These are phyloP conservation scores for Thozetella sp. DNA, from an alignment of 495 filamentous ascomycete species.

Conservation along the genomic window DNA sequence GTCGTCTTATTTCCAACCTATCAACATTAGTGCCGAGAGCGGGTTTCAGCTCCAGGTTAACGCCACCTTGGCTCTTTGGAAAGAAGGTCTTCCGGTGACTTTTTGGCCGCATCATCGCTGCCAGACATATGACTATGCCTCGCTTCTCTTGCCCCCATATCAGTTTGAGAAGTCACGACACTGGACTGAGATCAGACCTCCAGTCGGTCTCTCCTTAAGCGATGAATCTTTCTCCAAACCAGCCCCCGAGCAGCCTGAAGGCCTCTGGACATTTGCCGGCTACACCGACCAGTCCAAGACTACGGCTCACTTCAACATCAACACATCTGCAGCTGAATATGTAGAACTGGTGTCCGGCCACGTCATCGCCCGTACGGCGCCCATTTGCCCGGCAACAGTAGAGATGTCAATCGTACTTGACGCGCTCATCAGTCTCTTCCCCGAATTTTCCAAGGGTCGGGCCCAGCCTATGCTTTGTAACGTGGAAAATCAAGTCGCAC, in stretches of 20 bases:
- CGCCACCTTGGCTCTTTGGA: constrained; percentile 49
- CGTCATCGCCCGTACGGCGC: constrained; percentile 44
- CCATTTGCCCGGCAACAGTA: constrained; percentile 50
- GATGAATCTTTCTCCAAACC: not conserved
- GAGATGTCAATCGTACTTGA: constrained; percentile 51
- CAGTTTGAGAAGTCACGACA: constrained; percentile 38
- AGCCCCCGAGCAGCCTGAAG: constrained; percentile 2
- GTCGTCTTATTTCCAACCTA: constrained; percentile 33
- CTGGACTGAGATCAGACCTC: constrained; percentile 29
- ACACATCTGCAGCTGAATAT: constrained; percentile 41
- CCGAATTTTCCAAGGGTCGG: constrained; percentile 14
- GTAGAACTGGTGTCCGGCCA: constrained; percentile 39
- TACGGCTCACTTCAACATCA: constrained; percentile 47
- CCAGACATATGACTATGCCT: constrained; percentile 32
- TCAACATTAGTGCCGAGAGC: constrained; percentile 37
- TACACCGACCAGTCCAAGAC: constrained; percentile 41
- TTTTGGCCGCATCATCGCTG: constrained; percentile 51
- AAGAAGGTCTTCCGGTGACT: constrained; percentile 28
- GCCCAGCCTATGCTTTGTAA: constrained; percentile 30
- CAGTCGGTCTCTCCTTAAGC: not conserved
- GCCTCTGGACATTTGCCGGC: constrained; percentile 39
- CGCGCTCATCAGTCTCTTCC: constrained; percentile 38
- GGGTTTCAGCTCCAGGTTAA: constrained; percentile 34
- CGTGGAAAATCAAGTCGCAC: constrained; percentile 39
- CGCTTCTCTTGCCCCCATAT: constrained; percentile 38